These are phyloP conservation scores for Vachellia collinsii DNA, from an alignment of 306 rosid genomes.

Conservation along the genomic window DNA sequence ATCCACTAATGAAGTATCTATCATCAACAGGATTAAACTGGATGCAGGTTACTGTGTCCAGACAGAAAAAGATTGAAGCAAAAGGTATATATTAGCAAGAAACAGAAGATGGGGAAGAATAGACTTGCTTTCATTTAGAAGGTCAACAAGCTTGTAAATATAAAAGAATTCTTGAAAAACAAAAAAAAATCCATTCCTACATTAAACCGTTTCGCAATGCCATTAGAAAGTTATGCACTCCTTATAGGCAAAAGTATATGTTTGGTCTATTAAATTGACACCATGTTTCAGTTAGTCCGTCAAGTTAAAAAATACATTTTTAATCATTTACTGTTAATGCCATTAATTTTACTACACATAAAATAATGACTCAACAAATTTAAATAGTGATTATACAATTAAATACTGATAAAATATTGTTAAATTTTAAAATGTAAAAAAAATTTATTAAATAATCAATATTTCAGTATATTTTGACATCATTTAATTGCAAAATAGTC, in stretches of 20 bases:
- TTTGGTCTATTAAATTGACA: too few species aligned
- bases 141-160: background rate
- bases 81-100: constrained; percentile 42
- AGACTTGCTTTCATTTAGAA: constrained; percentile 24
- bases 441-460: too few species aligned
- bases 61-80: constrained; percentile 45
- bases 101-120: constrained; percentile 14
- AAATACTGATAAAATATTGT: too few species aligned
- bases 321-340: too few species aligned
- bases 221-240: background rate
- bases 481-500: too few species aligned
- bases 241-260: background rate
- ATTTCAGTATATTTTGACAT: too few species aligned
- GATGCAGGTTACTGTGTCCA: constrained; percentile 90
- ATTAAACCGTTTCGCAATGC: background rate
- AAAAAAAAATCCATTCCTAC: background rate
- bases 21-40: constrained; percentile 95
- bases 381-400: too few species aligned
- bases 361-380: too few species aligned
- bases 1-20: constrained; percentile 92
- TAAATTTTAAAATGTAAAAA: too few species aligned
- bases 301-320: too few species aligned
- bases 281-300: too few species aligned
- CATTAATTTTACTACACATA: too few species aligned
- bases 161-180: constrained; percentile 14